Percentiles rank a stretch among this genome's conserved stretches.
Evolutionary conservation across 192 early-diverging fungal genomes (phyloP).

Genomic region (Coemansia pectinata): DNA sequence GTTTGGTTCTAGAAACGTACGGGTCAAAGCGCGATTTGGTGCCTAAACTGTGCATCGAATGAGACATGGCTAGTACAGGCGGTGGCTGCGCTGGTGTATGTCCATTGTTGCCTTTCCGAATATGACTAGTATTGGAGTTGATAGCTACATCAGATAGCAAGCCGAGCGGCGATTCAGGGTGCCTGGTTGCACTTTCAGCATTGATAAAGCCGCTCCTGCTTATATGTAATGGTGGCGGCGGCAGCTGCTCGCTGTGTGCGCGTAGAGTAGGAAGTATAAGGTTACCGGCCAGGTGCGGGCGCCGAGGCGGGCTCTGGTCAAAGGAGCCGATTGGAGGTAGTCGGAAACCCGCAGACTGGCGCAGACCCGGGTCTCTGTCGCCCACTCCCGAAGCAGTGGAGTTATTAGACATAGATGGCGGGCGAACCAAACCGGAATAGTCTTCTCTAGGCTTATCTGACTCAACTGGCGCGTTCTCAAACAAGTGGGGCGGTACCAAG

Average conservation of each 20-base stretch:
- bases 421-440: neutral
- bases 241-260: neutral
- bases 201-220: neutral
- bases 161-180: neutral
- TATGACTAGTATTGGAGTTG: neutral
- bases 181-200: neutral
- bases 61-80: neutral
- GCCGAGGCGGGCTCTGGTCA: conserved; percentile 1
- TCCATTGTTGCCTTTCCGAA: neutral
- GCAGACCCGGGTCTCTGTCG: neutral
- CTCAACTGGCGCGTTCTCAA: neutral
- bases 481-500: neutral
- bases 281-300: neutral
- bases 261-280: neutral
- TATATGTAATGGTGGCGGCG: neutral
- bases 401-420: neutral
- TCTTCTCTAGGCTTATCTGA: neutral
- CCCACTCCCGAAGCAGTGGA: neutral
- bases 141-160: conserved; percentile 11
- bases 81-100: neutral
- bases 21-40: neutral
- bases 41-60: neutral
- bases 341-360: neutral
- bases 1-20: neutral
- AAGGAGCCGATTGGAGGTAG: conserved; percentile 6